A percentile compares a stretch with the other conserved stretches of the same genome.
Conservation (phyloP, 805 yeast genomes). For the Monosporozyma yasuniensis region DNA sequence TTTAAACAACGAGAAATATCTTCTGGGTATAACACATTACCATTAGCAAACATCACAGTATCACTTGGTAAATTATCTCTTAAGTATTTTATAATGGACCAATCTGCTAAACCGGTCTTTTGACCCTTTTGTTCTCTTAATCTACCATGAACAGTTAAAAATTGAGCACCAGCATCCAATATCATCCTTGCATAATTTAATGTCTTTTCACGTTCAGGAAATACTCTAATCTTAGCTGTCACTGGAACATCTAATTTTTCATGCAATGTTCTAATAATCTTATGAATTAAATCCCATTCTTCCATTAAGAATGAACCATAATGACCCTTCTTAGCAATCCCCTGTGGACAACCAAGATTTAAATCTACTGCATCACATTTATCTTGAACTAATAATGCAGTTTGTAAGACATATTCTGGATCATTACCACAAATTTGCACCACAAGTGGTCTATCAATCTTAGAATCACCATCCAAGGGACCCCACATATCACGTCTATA, state of each 20-base stretch:
- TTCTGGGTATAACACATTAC: slow-evolving; percentile 84
- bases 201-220: slow-evolving; percentile 73
- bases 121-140: slow-evolving; percentile 98
- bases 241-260: slow-evolving; percentile 74
- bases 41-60: slow-evolving; percentile 89
- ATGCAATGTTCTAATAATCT: slow-evolving; percentile 65
- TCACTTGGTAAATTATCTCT: slow-evolving; percentile 69
- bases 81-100: slow-evolving; percentile 68
- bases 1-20: slow-evolving; percentile 66
- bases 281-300: slow-evolving; percentile 79
- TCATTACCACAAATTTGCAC: slow-evolving; percentile 97
- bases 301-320: slow-evolving; percentile 97
- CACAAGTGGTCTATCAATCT: slow-evolving; percentile 71
- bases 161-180: slow-evolving; percentile 88
- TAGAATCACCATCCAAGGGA: slow-evolving; percentile 60
- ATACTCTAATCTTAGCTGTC: slow-evolving; percentile 90
- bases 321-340: slow-evolving; percentile 88
- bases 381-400: slow-evolving; percentile 73
- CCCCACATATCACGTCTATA: slow-evolving; percentile 72
- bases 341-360: slow-evolving; percentile 97
- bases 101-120: slow-evolving; percentile 88
- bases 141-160: slow-evolving; percentile 89
- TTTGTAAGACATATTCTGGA: slow-evolving; percentile 69
- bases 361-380: slow-evolving; percentile 93
- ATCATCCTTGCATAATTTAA: slow-evolving; percentile 84